Conservation (phyloP, 2,329 filamentous ascomycete species). For the Aureobasidium pullulans region DNA sequence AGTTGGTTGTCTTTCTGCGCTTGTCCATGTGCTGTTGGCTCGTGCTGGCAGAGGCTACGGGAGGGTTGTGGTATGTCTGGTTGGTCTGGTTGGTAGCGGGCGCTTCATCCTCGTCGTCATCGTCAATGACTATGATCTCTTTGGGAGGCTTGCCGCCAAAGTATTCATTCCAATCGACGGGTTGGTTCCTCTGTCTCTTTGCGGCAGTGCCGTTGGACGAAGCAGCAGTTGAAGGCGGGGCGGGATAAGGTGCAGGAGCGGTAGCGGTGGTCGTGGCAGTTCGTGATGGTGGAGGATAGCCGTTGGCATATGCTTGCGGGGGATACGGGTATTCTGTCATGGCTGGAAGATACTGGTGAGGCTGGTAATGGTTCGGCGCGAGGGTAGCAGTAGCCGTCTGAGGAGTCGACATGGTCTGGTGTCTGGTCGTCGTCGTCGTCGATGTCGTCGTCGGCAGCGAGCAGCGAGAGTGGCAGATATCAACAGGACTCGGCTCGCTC, state of each 20-base stretch:
- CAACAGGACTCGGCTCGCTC: neutral
- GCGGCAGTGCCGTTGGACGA: slow-evolving; percentile 8
- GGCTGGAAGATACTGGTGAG: slow-evolving; percentile 33
- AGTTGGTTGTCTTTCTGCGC: slow-evolving; percentile 63
- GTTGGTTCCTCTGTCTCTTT: slow-evolving; percentile 17
- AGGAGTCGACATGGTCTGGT: slow-evolving; percentile 34
- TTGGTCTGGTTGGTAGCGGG: slow-evolving; percentile 15
- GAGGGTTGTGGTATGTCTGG: slow-evolving; percentile 12
- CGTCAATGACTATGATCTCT: slow-evolving; percentile 47
- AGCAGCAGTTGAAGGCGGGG: slow-evolving; percentile 1
- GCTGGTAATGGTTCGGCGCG: slow-evolving; percentile 28
- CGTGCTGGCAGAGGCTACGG: slow-evolving; percentile 21
- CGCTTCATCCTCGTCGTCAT: slow-evolving; percentile 27
- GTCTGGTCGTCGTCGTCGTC: neutral
- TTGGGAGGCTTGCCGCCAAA: slow-evolving; percentile 34
- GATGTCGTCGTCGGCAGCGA: slow-evolving; percentile 1
- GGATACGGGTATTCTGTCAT: slow-evolving; percentile 18
- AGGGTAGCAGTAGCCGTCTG: slow-evolving; percentile 37
- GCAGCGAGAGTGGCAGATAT: neutral
- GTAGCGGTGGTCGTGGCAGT: slow-evolving; percentile 24
- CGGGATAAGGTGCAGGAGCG: slow-evolving; percentile 3
- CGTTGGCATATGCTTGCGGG: slow-evolving; percentile 24
- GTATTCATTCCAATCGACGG: slow-evolving; percentile 31
- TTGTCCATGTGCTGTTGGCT: slow-evolving; percentile 53
- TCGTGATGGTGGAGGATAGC: slow-evolving; percentile 31